Evolutionary conservation across 2,329 filamentous ascomycete species (phyloP), one percentile per base, ranked within the genome.

Genomic region (Diaporthe helianthi): DNA sequence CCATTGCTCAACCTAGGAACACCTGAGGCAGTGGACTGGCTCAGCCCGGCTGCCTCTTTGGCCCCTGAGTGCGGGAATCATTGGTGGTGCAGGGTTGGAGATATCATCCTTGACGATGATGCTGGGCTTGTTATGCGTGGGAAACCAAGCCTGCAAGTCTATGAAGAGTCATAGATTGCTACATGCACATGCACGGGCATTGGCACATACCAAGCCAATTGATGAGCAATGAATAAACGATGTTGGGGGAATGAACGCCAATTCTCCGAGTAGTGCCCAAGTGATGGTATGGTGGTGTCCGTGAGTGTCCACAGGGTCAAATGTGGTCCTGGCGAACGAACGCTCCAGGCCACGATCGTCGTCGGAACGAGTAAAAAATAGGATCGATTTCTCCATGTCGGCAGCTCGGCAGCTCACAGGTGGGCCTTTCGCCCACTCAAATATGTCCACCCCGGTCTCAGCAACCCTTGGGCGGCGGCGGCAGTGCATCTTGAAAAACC

Each of bases 101-200:
- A 67, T 67, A 38, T 38, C 52, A 67, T 58, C 65, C 65, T 58
- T 51, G 65, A 58, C n/a, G 31, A 67, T 67, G 58, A 26, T 29
- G 52, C 54, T 58, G 65, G 33, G 33, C n/a, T 4, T n/a, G 38
- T 58, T 58, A 66, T 66, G 64, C 64, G 44, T n/a, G 38, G 63
- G 33, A 54, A 29, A 33, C 49, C 54, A 29, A 22, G 36, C 36
- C 33, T 33, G 33, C 33, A 33, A 33, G 33, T 12, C 33, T n/a
- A 38, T 17, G 17, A 46, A 46, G 24, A 46, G 54, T 58, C 53
- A 58, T 41, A 58, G 33, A 58, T 41, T 60, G 36, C 38, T 44
- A 29, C 24, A 24, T 2, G 24, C 38, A 60, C 55, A 46, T 60
- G 55, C 55, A 60, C 22, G 53, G 33, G 12, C 24, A 36, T 15